Percentiles rank a stretch among this genome's conserved stretches.
Conservation (phyloP, 345 rosid species). For the Aegle marmelos region DNA sequence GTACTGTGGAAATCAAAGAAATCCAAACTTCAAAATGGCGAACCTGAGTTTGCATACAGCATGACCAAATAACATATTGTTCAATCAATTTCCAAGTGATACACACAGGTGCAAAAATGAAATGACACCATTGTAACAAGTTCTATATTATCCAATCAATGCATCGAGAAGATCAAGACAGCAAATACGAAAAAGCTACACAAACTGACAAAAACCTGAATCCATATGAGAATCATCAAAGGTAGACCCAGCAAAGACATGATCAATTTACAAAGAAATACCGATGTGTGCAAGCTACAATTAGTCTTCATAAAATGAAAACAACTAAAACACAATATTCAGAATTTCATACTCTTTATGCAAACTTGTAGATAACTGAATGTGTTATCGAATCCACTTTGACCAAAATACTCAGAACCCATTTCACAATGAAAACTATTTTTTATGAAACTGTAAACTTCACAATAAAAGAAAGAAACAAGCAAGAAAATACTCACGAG, state of each 20-base stretch:
- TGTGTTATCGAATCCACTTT: background rate
- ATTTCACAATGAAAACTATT: constrained; percentile 3
- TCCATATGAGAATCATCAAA: background rate
- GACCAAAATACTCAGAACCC: constrained; percentile 8
- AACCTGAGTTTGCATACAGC: background rate
- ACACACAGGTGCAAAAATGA: background rate
- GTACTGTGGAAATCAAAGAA: background rate
- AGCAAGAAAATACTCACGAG: constrained; percentile 53
- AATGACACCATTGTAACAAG: background rate
- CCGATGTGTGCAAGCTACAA: background rate
- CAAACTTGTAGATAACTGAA: background rate
- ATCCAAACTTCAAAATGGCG: background rate
- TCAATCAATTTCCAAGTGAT: background rate
- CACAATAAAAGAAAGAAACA: background rate
- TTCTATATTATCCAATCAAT: background rate
- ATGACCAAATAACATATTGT: background rate
- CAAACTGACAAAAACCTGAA: background rate
- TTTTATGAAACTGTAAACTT: constrained; percentile 1
- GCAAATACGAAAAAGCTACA: background rate
- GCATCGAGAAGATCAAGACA: background rate
- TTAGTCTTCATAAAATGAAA: background rate
- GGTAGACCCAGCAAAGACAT: background rate
- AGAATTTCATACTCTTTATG: background rate
- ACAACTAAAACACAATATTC: background rate
- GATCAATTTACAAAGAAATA: background rate